Evolutionary conservation across 2,329 filamentous ascomycete genomes (phyloP).

Genomic region (Aspergillus ustus): DNA sequence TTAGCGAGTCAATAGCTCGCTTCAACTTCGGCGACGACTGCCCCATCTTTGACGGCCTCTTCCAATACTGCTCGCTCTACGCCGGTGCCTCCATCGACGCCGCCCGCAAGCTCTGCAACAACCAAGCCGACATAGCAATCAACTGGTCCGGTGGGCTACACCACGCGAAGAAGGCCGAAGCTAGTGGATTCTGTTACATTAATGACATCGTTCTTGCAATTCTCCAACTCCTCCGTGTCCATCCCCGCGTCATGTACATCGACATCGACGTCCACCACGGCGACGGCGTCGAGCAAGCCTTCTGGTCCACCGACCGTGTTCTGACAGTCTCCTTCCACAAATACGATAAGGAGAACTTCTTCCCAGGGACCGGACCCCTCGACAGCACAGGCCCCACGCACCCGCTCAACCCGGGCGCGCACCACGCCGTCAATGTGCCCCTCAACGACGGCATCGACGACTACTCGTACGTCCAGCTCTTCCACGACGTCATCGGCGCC

Average conservation of each 20-base stretch:
- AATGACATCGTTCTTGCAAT: constrained; percentile 98
- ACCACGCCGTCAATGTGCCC: constrained; percentile 89
- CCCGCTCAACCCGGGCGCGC: constrained; percentile 82
- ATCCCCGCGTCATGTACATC: constrained; percentile 89
- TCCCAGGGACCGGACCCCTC: constrained; percentile 86
- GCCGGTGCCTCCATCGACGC: constrained; percentile 89
- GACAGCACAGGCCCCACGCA: constrained; percentile 83
- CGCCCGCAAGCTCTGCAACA: constrained; percentile 82
- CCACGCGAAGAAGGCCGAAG: constrained; percentile 92
- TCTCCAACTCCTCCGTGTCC: constrained; percentile 79
- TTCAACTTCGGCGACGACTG: constrained; percentile 95
- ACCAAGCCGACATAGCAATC: constrained; percentile 92
- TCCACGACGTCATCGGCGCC: constrained; percentile 77
- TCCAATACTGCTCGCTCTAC: constrained; percentile 93
- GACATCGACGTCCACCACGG: constrained; percentile 93
- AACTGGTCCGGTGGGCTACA: constrained; percentile 97
- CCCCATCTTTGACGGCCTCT: constrained; percentile 93
- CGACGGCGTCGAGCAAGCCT: constrained; percentile 88
- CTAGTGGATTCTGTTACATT: constrained; percentile 97
- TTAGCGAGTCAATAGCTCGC: constrained; percentile 61
- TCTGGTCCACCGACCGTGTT: constrained; percentile 85
- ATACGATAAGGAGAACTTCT: constrained; percentile 83
- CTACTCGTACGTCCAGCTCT: constrained; percentile 83
- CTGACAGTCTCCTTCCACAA: constrained; percentile 97
- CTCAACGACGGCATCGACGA: constrained; percentile 91